phyloP scores from a whole-genome alignment of 2,329 filamentous ascomycete genomes.

The Stenocarpella maydis region DNA sequence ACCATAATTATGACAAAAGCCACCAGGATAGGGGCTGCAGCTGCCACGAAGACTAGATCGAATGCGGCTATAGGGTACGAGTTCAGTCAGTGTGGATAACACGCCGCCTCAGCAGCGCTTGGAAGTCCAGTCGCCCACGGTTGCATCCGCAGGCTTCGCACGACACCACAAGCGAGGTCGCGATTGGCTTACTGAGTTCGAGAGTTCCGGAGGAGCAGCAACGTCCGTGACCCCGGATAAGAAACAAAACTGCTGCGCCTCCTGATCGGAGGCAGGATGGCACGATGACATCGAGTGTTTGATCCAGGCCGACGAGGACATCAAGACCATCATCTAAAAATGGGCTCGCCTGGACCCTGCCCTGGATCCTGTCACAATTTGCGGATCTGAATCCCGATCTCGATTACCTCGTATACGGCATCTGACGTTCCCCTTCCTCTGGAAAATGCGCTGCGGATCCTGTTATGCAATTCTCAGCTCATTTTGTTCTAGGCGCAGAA shows the following conservation, averaged over 20 bases:
- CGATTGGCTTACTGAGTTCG: slow-evolving; percentile 10
- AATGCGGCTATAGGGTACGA: not conserved
- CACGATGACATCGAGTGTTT: not conserved
- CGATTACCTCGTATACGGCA: slow-evolving; percentile 28
- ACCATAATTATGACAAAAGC: not conserved
- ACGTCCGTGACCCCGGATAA: slow-evolving; percentile 17
- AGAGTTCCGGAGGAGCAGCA: not conserved
- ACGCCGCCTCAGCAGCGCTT: not conserved
- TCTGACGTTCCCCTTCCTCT: slow-evolving; percentile 7
- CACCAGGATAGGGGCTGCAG: not conserved
- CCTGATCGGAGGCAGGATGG: not conserved
- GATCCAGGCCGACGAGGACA: not conserved
- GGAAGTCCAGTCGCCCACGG: slow-evolving; percentile 1
- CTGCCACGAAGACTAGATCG: not conserved
- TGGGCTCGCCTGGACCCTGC: slow-evolving; percentile 11
- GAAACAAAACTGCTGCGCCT: slow-evolving; percentile 6
- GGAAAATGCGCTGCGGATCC: slow-evolving; percentile 25
- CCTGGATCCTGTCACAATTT: slow-evolving; percentile 32
- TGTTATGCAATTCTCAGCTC: slow-evolving; percentile 28
- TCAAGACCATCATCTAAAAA: not conserved
- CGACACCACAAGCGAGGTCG: slow-evolving; percentile 1
- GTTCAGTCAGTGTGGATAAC: not conserved
- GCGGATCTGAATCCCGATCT: slow-evolving; percentile 34
- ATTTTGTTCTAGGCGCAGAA: slow-evolving; percentile 8
- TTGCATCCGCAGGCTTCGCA: slow-evolving; percentile 9